These are phyloP conservation scores for Tagetes patula DNA, from an alignment of 129 eudicot species.

Conservation along the genomic window DNA sequence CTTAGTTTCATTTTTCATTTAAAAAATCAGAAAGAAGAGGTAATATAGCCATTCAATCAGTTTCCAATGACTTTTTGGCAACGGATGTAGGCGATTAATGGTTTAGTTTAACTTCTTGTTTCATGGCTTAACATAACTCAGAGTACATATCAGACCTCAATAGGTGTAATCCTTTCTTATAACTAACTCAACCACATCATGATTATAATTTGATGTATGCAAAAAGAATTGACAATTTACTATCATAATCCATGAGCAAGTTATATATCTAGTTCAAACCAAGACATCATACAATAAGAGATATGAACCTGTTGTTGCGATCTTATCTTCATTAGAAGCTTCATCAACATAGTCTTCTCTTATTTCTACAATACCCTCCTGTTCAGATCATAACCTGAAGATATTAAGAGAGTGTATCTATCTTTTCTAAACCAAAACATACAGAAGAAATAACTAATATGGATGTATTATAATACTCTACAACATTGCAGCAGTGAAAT, in stretches of 20 bases:
- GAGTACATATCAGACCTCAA: background rate
- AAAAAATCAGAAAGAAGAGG: background rate
- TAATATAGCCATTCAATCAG: background rate
- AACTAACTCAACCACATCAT: background rate
- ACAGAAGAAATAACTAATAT: background rate
- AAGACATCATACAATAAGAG: slow-evolving; percentile 7
- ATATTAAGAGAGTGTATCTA: slow-evolving; percentile 13
- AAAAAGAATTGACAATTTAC: background rate
- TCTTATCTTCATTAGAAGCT: slow-evolving; percentile 30
- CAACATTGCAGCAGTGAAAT: background rate
- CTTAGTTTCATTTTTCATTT: background rate
- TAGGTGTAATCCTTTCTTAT: background rate
- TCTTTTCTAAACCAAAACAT: background rate
- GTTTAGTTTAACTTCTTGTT: background rate
- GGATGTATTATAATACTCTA: background rate
- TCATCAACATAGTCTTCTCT: slow-evolving; percentile 84
- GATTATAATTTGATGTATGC: background rate
- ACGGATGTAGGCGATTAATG: background rate
- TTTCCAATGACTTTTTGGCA: background rate
- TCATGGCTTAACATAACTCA: background rate
- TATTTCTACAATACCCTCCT: slow-evolving; percentile 92
- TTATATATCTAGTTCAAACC: slow-evolving; percentile 22
- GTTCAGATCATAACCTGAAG: slow-evolving; percentile 30
- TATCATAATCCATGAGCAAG: background rate
- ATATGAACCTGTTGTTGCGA: slow-evolving; percentile 38